Evolutionary conservation across 2,329 filamentous ascomycete species (phyloP).

Genomic region (Trichophyton rubrum): DNA sequence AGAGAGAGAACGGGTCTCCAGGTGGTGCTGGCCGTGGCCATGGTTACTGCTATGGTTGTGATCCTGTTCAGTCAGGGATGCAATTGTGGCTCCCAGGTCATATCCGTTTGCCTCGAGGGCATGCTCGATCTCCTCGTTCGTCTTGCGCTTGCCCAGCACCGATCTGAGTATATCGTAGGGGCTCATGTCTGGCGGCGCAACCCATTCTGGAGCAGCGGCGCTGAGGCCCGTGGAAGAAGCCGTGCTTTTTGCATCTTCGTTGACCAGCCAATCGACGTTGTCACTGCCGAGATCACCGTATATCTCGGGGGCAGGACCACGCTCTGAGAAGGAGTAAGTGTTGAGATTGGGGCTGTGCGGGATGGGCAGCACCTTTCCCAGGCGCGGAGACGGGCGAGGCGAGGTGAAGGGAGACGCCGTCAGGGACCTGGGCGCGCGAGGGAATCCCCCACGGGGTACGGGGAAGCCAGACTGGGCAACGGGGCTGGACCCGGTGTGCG

Average conservation of each 20-base stretch:
- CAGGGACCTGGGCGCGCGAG: conserved; percentile 60
- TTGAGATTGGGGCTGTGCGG: conserved; percentile 90
- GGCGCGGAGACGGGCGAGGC: conserved; percentile 78
- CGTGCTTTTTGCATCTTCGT: conserved; percentile 70
- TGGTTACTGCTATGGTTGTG: too few relatives aligned
- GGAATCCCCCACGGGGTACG: conserved; percentile 59
- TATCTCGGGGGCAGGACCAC: conserved; percentile 66
- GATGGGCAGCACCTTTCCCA: conserved; percentile 84
- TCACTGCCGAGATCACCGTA: conserved; percentile 87
- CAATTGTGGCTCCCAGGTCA: conserved; percentile 83
- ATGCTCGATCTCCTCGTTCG: conserved; percentile 89
- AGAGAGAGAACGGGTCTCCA: conserved; percentile 35
- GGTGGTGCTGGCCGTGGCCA: conserved; percentile 18
- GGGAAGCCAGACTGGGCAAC: conserved; percentile 69
- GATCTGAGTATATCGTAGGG: conserved; percentile 96
- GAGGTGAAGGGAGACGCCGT: conserved; percentile 86
- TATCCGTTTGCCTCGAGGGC: conserved; percentile 81
- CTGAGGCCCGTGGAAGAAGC: conserved; percentile 70
- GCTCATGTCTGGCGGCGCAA: conserved; percentile 77
- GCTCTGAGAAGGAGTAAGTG: conserved; percentile 87
- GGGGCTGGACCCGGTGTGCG: conserved; percentile 63
- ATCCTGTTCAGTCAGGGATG: conserved; percentile 70
- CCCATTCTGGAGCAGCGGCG: conserved; percentile 69
- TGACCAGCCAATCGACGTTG: conserved; percentile 91
- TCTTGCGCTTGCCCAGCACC: conserved; percentile 75